phyloP scores from a whole-genome alignment of 345 rosid species.

The Jatropha curcas region DNA sequence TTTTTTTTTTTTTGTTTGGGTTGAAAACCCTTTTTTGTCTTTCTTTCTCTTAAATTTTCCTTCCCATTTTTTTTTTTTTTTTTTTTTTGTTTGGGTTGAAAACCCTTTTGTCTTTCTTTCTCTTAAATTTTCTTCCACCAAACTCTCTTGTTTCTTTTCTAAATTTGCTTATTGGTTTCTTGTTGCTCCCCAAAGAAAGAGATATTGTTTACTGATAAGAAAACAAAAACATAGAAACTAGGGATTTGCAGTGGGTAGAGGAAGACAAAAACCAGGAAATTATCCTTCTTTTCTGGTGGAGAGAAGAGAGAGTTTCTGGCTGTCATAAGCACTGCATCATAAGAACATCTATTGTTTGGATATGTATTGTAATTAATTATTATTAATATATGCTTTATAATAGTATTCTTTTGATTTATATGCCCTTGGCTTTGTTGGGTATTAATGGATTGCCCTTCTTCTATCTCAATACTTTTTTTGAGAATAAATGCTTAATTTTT shows the following conservation, averaged over 20 bases:
- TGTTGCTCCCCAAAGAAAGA: constrained; percentile 2
- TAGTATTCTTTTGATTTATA: not conserved
- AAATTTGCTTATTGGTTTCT: not conserved
- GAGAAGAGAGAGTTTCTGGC: not conserved
- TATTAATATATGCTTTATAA: not conserved
- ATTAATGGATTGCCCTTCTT: constrained; percentile 16
- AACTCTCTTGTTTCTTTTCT: constrained; percentile 24
- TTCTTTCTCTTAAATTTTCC: constrained; percentile 16
- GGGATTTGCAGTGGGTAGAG: constrained; percentile 28
- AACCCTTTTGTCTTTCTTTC: constrained; percentile 26
- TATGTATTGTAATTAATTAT: constrained; percentile 10
- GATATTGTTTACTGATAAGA: constrained; percentile 1
- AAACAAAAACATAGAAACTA: constrained; percentile 14
- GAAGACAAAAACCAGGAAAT: constrained; percentile 42
- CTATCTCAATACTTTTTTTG: not conserved
- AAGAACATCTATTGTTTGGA: constrained; percentile 25
- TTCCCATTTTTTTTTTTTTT: too few species aligned
- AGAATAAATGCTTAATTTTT: too few species aligned
- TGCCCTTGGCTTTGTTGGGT: constrained; percentile 20
- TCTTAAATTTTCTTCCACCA: constrained; percentile 17
- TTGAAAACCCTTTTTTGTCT: constrained; percentile 19
- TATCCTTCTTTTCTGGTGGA: constrained; percentile 39
- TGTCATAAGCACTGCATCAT: not conserved
- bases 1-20: not conserved
- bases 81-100: not conserved